Conservation (phyloP, 306 rosid species). For the Casuarina glauca region DNA sequence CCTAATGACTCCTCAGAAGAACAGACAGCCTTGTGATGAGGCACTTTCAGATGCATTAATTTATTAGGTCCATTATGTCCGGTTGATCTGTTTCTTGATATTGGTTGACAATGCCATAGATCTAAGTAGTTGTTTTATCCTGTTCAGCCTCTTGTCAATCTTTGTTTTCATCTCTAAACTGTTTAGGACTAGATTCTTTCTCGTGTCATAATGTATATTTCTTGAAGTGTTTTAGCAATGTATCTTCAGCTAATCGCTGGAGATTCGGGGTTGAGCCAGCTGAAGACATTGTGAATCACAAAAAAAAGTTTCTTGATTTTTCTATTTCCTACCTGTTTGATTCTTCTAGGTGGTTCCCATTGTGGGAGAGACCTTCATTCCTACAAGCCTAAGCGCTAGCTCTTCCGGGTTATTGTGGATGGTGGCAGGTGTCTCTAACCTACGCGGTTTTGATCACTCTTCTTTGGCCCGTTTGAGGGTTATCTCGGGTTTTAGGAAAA, state of each 20-base stretch:
- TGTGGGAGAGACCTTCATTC: slow-evolving; percentile 68
- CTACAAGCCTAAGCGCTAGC: slow-evolving; percentile 65
- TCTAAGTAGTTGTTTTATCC: slow-evolving; percentile 9
- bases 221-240: not conserved
- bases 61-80: not conserved
- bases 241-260: not conserved
- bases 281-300: not conserved
- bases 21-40: not conserved
- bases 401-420: slow-evolving; percentile 66
- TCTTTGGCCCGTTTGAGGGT: slow-evolving; percentile 64
- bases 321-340: not conserved
- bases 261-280: not conserved
- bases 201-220: not conserved
- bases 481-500: slow-evolving; percentile 46
- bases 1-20: not conserved
- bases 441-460: slow-evolving; percentile 47
- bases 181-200: slow-evolving; percentile 18
- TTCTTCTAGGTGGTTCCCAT: slow-evolving; percentile 62
- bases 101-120: slow-evolving; percentile 17
- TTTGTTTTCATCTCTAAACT: not conserved
- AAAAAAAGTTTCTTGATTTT: not conserved
- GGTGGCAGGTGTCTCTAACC: slow-evolving; percentile 75
- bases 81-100: not conserved
- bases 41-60: not conserved
- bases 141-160: slow-evolving; percentile 10